These are phyloP conservation scores for Annona squamosa DNA, from an alignment of 164 flowering plant genomes.

Conservation along the genomic window DNA sequence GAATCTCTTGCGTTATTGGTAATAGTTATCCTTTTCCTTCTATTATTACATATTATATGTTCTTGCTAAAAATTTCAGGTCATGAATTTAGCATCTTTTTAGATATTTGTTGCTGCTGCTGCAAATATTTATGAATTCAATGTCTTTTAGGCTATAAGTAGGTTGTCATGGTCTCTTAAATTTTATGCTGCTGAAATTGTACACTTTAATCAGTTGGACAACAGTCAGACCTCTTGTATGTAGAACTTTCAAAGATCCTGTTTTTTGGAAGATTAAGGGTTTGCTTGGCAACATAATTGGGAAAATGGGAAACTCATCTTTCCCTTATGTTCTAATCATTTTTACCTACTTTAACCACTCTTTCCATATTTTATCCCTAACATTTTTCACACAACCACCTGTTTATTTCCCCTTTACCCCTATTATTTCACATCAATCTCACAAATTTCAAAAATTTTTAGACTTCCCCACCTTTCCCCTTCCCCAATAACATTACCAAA, in stretches of 20 bases:
- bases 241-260: background rate
- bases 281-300: background rate
- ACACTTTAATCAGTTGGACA: background rate
- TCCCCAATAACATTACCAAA: no score
- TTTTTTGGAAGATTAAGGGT: background rate
- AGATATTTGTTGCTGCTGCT: background rate
- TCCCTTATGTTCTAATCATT: background rate
- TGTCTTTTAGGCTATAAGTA: background rate
- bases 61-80: background rate
- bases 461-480: no score
- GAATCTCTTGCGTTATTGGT: conserved; percentile 64
- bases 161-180: background rate
- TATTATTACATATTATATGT: background rate
- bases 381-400: no score
- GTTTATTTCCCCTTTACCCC: no score
- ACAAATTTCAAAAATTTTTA: no score
- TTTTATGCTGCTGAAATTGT: background rate
- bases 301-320: background rate
- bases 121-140: background rate
- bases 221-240: background rate
- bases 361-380: background rate
- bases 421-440: no score
- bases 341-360: background rate
- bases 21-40: conserved; percentile 11
- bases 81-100: background rate